Percentiles rank a stretch among this genome's conserved stretches.
Conservation (phyloP, 1,284 basidiomycete species). For the Papiliotrema flavescens region DNA sequence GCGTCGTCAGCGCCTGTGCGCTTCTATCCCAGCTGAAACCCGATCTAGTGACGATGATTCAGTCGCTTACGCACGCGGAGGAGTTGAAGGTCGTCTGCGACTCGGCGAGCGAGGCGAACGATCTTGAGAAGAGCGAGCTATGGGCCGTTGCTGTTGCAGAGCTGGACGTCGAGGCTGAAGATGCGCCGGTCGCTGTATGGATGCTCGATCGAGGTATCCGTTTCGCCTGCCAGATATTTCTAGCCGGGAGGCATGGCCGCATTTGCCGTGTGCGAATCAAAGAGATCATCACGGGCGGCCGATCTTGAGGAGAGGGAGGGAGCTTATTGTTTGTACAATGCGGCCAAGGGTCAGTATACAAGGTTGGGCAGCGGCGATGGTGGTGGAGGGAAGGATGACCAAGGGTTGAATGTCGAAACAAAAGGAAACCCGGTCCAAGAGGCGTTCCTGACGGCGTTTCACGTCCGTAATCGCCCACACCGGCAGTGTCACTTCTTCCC, state of each 20-base stretch:
- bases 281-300: neutral
- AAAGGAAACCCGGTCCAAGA: neutral
- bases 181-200: neutral
- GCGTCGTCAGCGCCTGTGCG: neutral
- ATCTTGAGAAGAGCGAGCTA: neutral
- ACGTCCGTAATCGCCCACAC: too few species aligned
- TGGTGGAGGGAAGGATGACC: neutral
- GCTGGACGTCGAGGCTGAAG: neutral
- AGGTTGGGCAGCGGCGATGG: neutral
- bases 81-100: slow-evolving; percentile 10
- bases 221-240: neutral
- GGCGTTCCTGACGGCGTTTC: neutral
- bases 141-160: neutral
- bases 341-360: too few species aligned
- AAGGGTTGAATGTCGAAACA: neutral
- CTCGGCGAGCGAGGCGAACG: neutral
- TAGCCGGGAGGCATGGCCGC: neutral
- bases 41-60: neutral
- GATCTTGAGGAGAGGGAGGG: neutral
- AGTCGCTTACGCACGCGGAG: slow-evolving; percentile 1
- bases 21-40: neutral
- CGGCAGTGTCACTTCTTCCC: too few species aligned
- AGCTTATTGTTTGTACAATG: neutral
- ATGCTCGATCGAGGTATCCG: neutral
- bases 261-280: neutral